Percentiles rank a stretch among this genome's conserved stretches.
These are phyloP conservation scores for Ganoderma lucidum DNA, from an alignment of 1,284 basidiomycete species.

Conservation along the genomic window DNA sequence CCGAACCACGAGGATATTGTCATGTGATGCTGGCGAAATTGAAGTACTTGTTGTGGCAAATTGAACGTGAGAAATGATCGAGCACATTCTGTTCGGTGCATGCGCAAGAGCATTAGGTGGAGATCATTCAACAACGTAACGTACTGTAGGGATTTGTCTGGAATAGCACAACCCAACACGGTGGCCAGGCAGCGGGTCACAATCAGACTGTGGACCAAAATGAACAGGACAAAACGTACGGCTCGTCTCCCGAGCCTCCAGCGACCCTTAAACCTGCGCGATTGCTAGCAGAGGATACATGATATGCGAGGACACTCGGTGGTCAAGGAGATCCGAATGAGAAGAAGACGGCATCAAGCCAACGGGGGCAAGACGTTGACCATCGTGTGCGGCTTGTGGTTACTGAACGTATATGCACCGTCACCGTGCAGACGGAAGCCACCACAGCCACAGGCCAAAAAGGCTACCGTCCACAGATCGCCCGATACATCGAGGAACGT, in stretches of 20 bases:
- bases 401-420: not conserved
- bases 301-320: not conserved
- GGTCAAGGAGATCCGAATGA: not conserved
- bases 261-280: not conserved
- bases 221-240: not conserved
- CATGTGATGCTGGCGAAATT: not conserved
- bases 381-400: not conserved
- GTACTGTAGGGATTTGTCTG: not conserved
- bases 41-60: not conserved
- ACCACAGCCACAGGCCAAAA: constrained; percentile 25
- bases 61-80: not conserved
- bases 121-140: not conserved
- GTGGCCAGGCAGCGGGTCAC: not conserved
- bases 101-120: not conserved
- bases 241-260: not conserved
- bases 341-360: not conserved
- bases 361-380: not conserved
- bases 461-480: not conserved
- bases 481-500: constrained; percentile 3
- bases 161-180: not conserved
- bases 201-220: not conserved
- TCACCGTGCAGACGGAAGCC: not conserved
- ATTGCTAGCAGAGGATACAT: not conserved
- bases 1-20: not conserved
- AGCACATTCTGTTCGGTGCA: too few species aligned